phyloP scores from a whole-genome alignment of 2,329 filamentous ascomycete species.

The Drechslerella dactyloides region DNA sequence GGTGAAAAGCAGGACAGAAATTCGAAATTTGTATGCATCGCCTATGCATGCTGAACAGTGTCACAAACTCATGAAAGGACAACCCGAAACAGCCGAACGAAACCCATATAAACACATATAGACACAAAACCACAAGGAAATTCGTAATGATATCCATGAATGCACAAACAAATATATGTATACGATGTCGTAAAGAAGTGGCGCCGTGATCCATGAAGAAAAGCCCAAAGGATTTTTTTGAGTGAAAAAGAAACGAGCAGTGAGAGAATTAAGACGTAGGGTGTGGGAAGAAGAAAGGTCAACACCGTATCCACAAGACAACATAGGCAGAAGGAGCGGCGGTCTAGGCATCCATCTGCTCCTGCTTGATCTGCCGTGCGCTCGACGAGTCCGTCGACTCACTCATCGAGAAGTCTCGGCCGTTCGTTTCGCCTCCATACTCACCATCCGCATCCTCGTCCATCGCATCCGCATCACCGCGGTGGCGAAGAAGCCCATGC shows the following conservation, averaged over 20 bases:
- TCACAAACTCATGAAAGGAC: too few relatives aligned
- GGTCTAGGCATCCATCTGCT: conserved; percentile 30
- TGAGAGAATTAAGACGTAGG: background rate
- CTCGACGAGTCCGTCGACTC: conserved; percentile 44
- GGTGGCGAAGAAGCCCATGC: conserved; percentile 17
- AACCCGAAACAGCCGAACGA: too few relatives aligned
- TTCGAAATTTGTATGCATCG: too few relatives aligned
- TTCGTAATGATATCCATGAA: too few relatives aligned
- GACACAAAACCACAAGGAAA: too few relatives aligned
- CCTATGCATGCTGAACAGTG: too few relatives aligned
- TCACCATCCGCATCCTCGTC: conserved; percentile 38
- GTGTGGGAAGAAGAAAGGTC: background rate
- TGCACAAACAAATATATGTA: too few relatives aligned
- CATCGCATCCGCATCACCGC: conserved; percentile 24
- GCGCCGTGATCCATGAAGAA: background rate
- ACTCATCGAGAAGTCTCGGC: conserved; percentile 29
- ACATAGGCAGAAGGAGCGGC: background rate
- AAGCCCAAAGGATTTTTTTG: background rate
- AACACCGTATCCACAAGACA: background rate
- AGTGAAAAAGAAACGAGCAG: conserved; percentile 10
- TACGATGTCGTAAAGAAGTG: background rate
- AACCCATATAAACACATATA: too few relatives aligned
- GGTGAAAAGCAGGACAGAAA: too few relatives aligned
- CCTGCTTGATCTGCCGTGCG: conserved; percentile 42
- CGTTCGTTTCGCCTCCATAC: conserved; percentile 13